These are phyloP conservation scores for Aspergillus ibericus DNA, from an alignment of 2,329 filamentous ascomycete species.

Conservation along the genomic window DNA sequence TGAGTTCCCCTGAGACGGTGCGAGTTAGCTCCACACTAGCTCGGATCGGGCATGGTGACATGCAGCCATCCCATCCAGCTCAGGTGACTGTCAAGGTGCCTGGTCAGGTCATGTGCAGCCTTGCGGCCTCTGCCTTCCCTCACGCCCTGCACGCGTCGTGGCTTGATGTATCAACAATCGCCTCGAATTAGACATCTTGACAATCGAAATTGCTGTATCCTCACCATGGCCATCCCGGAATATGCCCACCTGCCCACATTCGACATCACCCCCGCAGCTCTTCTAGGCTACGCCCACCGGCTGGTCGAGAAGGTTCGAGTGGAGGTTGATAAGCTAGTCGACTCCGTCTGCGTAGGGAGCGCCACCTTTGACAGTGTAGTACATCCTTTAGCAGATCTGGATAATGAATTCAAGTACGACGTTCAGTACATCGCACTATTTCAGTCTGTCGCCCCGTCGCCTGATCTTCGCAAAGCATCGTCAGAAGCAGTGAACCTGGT, in stretches of 20 bases:
- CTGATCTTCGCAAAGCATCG: background rate
- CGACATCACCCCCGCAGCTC: background rate
- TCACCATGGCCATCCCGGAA: background rate
- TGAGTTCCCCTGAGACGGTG: background rate
- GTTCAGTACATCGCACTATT: conserved; percentile 4
- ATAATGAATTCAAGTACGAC: background rate
- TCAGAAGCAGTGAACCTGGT: background rate
- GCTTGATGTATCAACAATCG: background rate
- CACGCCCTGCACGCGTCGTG: background rate
- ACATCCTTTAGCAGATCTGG: background rate
- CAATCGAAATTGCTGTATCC: background rate
- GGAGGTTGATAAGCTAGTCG: background rate
- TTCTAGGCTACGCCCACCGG: background rate
- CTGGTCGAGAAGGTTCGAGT: background rate
- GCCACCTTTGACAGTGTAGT: background rate
- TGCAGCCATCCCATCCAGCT: background rate
- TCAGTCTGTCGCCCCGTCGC: background rate
- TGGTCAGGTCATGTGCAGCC: background rate
- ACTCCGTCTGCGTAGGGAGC: background rate
- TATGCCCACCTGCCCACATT: background rate
- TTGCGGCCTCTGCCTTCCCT: background rate
- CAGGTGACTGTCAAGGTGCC: background rate
- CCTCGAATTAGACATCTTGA: background rate
- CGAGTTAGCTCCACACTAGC: background rate
- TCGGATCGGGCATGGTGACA: background rate